Percentiles rank a stretch among this genome's conserved stretches.
Evolutionary conservation across 192 early-diverging fungal genomes (phyloP).

Genomic region (Backusella liffmaniae): DNA sequence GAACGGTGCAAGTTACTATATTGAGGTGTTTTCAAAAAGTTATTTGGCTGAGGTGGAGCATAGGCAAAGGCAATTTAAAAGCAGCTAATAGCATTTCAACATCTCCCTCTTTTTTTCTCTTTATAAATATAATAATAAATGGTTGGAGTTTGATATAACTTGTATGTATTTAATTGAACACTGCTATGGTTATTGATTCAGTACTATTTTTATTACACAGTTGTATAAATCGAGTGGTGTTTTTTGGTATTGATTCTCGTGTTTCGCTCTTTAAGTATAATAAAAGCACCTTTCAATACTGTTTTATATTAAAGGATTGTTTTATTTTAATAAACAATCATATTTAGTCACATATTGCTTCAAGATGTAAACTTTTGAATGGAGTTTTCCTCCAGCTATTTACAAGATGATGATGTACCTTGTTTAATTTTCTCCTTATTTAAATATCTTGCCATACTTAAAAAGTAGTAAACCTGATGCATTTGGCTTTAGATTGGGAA

Average conservation of each 20-base stretch:
- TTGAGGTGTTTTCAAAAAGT: slow-evolving; percentile 63
- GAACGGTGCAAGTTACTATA: slow-evolving; percentile 68
- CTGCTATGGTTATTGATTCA: no score
- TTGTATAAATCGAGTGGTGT: background rate
- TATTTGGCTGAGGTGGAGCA: slow-evolving; percentile 39
- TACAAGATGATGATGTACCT: no score
- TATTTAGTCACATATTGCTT: background rate
- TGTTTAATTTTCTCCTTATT: no score
- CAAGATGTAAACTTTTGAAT: background rate
- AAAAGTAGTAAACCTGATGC: no score
- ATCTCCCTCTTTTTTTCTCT: background rate
- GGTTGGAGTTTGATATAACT: background rate
- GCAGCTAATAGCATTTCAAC: background rate
- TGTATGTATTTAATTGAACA: no score
- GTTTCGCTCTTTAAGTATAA: background rate
- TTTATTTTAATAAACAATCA: background rate
- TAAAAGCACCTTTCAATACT: background rate
- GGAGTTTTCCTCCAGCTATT: no score
- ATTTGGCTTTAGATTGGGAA: no score
- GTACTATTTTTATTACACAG: no score
- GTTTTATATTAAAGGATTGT: background rate
- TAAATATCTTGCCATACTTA: no score
- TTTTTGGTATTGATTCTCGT: background rate
- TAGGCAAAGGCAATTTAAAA: background rate
- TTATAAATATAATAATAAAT: background rate